Conservation (phyloP, 1,284 basidiomycete species). For the Pterulicium gracile region DNA sequence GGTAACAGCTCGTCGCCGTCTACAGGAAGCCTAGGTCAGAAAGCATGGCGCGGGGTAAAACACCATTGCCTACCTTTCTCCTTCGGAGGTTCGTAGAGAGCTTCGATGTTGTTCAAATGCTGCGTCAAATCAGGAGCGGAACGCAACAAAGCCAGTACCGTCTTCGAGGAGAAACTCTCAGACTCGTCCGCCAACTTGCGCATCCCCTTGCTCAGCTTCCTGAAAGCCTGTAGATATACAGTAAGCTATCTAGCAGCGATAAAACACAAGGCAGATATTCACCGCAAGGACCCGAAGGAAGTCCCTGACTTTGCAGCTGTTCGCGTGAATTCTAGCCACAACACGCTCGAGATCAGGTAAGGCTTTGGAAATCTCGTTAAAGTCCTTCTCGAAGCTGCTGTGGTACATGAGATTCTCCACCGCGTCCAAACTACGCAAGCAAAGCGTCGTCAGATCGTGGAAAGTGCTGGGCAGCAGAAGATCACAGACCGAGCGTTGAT, state of each 20-base stretch:
- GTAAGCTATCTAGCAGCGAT: neutral
- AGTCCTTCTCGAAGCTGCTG: constrained; percentile 65
- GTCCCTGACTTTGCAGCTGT: constrained; percentile 76
- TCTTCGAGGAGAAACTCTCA: constrained; percentile 66
- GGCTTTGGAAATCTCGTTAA: constrained; percentile 65
- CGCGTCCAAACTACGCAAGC: constrained; percentile 70
- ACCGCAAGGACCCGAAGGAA: constrained; percentile 77
- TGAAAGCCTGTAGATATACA: constrained; percentile 50
- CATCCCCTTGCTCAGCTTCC: constrained; percentile 59
- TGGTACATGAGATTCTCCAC: constrained; percentile 82
- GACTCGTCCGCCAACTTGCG: constrained; percentile 52
- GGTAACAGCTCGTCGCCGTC: constrained; percentile 65
- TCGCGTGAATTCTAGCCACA: constrained; percentile 88
- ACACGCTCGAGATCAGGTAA: constrained; percentile 91
- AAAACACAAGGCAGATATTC: too few species aligned
- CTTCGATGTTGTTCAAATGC: constrained; percentile 61
- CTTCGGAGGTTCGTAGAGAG: constrained; percentile 49
- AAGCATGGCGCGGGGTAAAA: too few species aligned
- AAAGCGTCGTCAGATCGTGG: constrained; percentile 7
- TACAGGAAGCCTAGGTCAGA: constrained; percentile 16
- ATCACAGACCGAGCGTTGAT: constrained; percentile 73
- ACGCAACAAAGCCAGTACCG: constrained; percentile 64
- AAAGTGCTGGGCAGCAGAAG: neutral
- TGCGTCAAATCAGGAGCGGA: constrained; percentile 72
- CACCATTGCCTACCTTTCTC: constrained; percentile 43